A percentile compares a stretch with the other conserved stretches of the same genome.
Evolutionary conservation across 225 moss, liverwort and hornwort genomes (phyloP).

Genomic region (Marchantia paleacea): DNA sequence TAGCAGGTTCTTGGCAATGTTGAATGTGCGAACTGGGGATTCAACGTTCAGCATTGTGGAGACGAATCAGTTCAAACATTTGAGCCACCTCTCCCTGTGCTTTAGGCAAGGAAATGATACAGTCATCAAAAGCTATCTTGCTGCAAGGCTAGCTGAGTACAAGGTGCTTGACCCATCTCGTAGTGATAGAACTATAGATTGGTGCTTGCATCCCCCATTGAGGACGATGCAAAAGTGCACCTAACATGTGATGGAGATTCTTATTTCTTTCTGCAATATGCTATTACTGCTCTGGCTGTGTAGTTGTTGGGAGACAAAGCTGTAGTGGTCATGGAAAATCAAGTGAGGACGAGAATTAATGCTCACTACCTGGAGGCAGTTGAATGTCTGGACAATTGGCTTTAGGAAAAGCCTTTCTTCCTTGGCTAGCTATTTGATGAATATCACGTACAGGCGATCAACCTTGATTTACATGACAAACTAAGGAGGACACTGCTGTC

Average conservation of each 20-base stretch:
- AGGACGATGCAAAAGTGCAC: background rate
- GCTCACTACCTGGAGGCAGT: background rate
- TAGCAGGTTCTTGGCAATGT: constrained; percentile 80
- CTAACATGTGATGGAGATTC: background rate
- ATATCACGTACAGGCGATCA: constrained; percentile 59
- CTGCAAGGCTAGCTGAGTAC: constrained; percentile 80
- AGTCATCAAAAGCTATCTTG: constrained; percentile 86
- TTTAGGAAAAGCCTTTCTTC: background rate
- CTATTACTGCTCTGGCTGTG: background rate
- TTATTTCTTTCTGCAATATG: background rate
- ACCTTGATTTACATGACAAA: constrained; percentile 92
- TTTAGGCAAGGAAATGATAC: constrained; percentile 96
- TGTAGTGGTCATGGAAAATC: background rate
- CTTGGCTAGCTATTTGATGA: background rate
- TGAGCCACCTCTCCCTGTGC: constrained; percentile 87
- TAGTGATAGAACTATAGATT: too few species aligned
- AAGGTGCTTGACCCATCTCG: constrained; percentile 49
- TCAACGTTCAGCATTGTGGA: constrained; percentile 89
- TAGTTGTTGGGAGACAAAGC: background rate
- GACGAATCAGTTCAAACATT: constrained; percentile 98
- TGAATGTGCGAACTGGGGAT: constrained; percentile 81
- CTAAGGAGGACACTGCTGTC: constrained; percentile 86
- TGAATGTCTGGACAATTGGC: background rate
- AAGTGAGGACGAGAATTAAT: background rate
- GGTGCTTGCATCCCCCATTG: background rate